A percentile compares a stretch with the other conserved stretches of the same genome.
Evolutionary conservation across 805 yeast species (phyloP).

Genomic region (Metschnikowia baotianmanensis): DNA sequence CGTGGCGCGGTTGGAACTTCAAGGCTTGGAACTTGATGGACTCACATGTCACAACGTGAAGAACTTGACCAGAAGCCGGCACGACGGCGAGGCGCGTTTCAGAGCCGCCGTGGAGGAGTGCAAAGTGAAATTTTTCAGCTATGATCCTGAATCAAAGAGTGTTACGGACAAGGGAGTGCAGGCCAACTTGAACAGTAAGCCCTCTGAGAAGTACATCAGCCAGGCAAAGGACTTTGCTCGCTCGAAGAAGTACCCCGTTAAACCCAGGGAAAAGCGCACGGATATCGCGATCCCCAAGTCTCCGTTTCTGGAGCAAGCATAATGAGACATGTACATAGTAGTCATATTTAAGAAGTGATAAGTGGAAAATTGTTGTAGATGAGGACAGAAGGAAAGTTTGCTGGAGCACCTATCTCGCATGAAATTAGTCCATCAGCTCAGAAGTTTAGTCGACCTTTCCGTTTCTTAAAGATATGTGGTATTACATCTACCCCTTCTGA

Average conservation of each 20-base stretch:
- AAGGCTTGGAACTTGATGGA: constrained; percentile 49
- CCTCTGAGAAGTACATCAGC: constrained; percentile 26
- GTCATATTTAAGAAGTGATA: background rate
- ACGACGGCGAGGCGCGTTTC: constrained; percentile 54
- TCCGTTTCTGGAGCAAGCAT: constrained; percentile 25
- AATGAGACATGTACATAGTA: constrained; percentile 15
- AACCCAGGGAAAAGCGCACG: constrained; percentile 23
- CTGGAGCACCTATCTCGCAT: too few species aligned
- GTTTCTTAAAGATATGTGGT: too few species aligned
- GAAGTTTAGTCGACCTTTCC: too few species aligned
- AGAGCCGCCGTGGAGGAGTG: constrained; percentile 57
- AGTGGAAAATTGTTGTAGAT: background rate
- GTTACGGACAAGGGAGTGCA: constrained; percentile 24
- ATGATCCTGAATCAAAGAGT: constrained; percentile 29
- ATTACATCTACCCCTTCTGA: too few species aligned
- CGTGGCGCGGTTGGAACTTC: constrained; percentile 76
- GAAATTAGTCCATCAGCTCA: too few species aligned
- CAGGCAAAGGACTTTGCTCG: constrained; percentile 21
- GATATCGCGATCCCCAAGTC: constrained; percentile 29
- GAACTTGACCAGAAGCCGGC: constrained; percentile 45
- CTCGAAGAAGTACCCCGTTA: constrained; percentile 36
- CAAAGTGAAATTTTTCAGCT: constrained; percentile 36
- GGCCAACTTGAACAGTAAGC: constrained; percentile 33
- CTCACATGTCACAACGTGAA: constrained; percentile 55
- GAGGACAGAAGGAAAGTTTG: too few species aligned